These are phyloP conservation scores for Cutaneotrichosporon dermatis DNA, from an alignment of 1,284 basidiomycete genomes.

Conservation along the genomic window DNA sequence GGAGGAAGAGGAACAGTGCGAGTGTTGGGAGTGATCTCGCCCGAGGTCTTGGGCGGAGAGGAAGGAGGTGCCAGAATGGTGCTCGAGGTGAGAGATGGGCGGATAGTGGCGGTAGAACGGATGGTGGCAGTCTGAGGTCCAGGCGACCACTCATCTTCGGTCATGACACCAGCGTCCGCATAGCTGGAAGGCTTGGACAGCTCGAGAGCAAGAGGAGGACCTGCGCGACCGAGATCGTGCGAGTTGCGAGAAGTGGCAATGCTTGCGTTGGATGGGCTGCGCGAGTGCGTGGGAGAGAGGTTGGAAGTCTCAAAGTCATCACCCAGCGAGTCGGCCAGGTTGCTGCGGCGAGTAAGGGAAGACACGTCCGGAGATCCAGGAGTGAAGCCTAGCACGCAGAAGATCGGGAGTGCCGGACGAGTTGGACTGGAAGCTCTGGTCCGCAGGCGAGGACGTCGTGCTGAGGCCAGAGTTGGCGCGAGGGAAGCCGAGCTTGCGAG, in stretches of 20 bases:
- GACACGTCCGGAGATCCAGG: slow-evolving; percentile 12
- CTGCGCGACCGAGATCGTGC: slow-evolving; percentile 7
- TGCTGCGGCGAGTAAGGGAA: slow-evolving; percentile 13
- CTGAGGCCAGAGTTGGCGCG: slow-evolving; percentile 26
- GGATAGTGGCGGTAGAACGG: slow-evolving; percentile 7
- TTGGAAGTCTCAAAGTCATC: slow-evolving; percentile 13
- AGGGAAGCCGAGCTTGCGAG: slow-evolving; percentile 41
- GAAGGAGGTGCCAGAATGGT: slow-evolving; percentile 2
- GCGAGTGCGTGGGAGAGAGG: slow-evolving; percentile 2
- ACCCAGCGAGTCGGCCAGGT: slow-evolving; percentile 17
- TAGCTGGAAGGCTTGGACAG: slow-evolving; percentile 27
- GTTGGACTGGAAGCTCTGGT: slow-evolving; percentile 39
- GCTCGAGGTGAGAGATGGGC: neutral
- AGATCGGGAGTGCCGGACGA: slow-evolving; percentile 44
- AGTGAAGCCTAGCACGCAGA: slow-evolving; percentile 26
- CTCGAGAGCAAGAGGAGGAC: slow-evolving; percentile 36
- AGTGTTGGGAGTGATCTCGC: slow-evolving; percentile 38
- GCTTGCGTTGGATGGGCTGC: slow-evolving; percentile 4
- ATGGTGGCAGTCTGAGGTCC: slow-evolving; percentile 1
- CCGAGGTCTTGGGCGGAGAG: slow-evolving; percentile 14
- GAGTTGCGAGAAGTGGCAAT: slow-evolving; percentile 1
- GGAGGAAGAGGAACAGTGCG: slow-evolving; percentile 29
- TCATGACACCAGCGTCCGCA: slow-evolving; percentile 35
- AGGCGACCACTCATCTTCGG: slow-evolving; percentile 32
- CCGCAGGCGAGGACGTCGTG: slow-evolving; percentile 17